Evolutionary conservation across 345 rosid genomes (phyloP).

Genomic region (Hirschfeldia incana): DNA sequence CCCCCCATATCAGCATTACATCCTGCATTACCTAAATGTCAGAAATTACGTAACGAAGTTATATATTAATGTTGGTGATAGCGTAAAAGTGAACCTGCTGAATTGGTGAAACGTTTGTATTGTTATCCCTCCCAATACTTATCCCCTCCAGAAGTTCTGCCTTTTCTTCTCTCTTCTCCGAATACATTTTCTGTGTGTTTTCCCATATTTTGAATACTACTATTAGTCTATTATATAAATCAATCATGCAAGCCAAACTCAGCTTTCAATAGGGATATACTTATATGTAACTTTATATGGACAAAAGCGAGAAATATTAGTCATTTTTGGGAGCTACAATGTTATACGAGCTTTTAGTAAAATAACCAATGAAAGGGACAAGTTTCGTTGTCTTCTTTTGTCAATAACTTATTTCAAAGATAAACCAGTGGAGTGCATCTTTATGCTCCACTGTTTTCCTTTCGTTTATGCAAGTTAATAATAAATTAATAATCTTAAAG

Average conservation of each 20-base stretch:
- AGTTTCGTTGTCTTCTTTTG: no score
- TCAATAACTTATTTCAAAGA: background rate
- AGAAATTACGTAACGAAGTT: background rate
- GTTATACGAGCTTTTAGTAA: no score
- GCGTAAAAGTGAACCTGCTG: slow-evolving; percentile 52
- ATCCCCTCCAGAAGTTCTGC: slow-evolving; percentile 62
- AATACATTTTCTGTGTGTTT: slow-evolving; percentile 59
- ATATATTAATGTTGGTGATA: background rate
- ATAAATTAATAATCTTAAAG: background rate
- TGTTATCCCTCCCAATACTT: slow-evolving; percentile 50
- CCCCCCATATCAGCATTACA: slow-evolving; percentile 80
- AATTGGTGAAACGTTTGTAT: slow-evolving; percentile 51
- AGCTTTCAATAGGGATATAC: background rate
- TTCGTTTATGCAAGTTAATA: background rate
- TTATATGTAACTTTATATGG: no score
- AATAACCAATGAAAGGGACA: no score
- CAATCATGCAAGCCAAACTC: slow-evolving; percentile 24
- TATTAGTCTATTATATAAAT: background rate
- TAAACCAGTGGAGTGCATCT: slow-evolving; percentile 22
- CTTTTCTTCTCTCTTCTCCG: slow-evolving; percentile 66
- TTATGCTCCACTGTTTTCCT: slow-evolving; percentile 1
- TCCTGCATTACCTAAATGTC: slow-evolving; percentile 45
- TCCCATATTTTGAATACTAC: background rate
- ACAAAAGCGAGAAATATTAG: no score
- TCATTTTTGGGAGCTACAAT: no score